phyloP scores from a whole-genome alignment of 768 basidiomycete species.

The Xerocomus potaroensis region DNA sequence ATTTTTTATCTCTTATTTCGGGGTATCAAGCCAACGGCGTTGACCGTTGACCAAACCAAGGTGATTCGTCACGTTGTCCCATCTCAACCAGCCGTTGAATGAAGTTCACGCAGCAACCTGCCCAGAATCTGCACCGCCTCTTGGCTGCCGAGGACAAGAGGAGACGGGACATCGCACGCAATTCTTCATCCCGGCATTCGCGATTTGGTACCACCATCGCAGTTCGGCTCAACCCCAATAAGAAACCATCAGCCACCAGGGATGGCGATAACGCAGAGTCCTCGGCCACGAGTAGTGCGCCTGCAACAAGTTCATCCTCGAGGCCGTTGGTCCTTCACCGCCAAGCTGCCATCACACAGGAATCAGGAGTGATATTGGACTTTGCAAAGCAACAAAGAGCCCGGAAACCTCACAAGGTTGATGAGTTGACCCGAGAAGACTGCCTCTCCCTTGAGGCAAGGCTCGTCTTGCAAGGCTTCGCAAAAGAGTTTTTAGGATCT shows the following conservation, averaged over 20 bases:
- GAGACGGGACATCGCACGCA: conserved; percentile 52
- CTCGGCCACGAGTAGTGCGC: conserved; percentile 17
- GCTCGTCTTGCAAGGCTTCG: conserved; percentile 61
- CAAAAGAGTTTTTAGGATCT: conserved; percentile 68
- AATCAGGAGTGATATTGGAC: conserved; percentile 69
- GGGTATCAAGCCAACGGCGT: conserved; percentile 60
- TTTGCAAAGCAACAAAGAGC: conserved; percentile 56
- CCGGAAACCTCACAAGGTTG: conserved; percentile 56
- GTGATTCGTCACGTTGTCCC: conserved; percentile 32
- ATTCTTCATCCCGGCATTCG: conserved; percentile 77
- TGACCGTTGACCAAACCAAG: conserved; percentile 60
- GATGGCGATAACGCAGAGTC: conserved; percentile 23
- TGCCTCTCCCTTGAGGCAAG: conserved; percentile 64
- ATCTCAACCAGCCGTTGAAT: conserved; percentile 8
- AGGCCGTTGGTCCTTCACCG: conserved; percentile 77
- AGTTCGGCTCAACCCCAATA: conserved; percentile 64
- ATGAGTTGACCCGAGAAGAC: conserved; percentile 67
- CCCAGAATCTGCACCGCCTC: conserved; percentile 65
- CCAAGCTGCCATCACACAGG: conserved; percentile 71
- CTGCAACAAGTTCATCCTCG: conserved; percentile 30
- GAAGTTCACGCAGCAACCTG: conserved; percentile 50
- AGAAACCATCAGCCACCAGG: conserved; percentile 28
- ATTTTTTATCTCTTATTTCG: conserved; percentile 90
- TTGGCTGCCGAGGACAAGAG: conserved; percentile 71
- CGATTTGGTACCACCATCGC: conserved; percentile 95